Conservation (phyloP, 176 grass and related monocot genomes). For the Cenchrus purpureus region DNA sequence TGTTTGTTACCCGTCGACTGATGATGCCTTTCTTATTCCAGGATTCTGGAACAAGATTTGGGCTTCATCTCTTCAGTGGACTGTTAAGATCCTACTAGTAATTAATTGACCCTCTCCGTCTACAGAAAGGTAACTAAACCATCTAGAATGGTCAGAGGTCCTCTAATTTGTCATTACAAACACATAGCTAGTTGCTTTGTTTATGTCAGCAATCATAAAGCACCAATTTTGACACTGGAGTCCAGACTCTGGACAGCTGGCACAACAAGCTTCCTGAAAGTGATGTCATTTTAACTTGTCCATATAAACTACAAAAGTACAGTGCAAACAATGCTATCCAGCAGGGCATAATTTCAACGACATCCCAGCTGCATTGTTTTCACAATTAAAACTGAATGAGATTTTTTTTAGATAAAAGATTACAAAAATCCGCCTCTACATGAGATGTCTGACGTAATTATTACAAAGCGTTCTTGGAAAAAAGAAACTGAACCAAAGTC, state of each 20-base stretch:
- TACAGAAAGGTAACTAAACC: not conserved
- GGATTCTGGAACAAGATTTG: not conserved
- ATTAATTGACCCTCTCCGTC: not conserved
- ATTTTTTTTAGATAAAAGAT: not conserved
- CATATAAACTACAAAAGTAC: not conserved
- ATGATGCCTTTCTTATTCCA: not conserved
- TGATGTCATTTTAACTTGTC: not conserved
- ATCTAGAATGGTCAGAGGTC: not conserved
- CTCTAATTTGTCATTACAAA: constrained; percentile 16
- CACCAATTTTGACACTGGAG: not conserved
- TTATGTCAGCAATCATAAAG: not conserved
- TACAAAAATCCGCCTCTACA: no score
- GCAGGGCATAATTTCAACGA: no score
- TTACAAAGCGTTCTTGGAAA: no score
- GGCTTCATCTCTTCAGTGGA: not conserved
- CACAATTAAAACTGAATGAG: not conserved
- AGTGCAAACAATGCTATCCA: not conserved
- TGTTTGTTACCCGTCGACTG: not conserved
- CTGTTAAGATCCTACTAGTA: not conserved
- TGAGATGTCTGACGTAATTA: no score
- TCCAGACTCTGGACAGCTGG: not conserved
- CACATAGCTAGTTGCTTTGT: constrained; percentile 14
- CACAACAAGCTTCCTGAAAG: constrained; percentile 17
- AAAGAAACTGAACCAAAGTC: no score
- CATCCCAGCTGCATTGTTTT: not conserved